Evolutionary conservation across 371 early-diverging fungal genomes (phyloP), one percentile per base, ranked within the genome.

Genomic region (Coemansia sp.): DNA sequence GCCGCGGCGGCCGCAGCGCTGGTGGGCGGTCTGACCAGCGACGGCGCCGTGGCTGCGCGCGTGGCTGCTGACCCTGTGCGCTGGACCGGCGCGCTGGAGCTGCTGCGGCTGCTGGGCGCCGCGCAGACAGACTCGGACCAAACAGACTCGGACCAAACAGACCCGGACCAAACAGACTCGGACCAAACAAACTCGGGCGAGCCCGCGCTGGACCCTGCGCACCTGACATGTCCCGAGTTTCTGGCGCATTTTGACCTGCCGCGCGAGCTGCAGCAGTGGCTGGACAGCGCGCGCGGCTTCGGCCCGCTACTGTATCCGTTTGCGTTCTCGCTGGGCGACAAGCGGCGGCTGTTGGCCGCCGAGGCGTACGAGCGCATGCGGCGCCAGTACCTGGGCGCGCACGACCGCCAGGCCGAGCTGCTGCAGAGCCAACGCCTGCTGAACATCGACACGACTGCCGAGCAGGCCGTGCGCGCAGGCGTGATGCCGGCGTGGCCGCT

Each of bases 21-120:
- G 55, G 41, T 41, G 26, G 50, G 61, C n/a, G 65, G 65, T 10
- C 26, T 65, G 12, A 65, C 63, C 3, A 69, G 62, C 59, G 61
- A 65, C 49, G 9, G 26, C 6, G 45, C 16, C 4, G 50, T 74
- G 11, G 58, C 58, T n/a, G 11, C 8, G 47, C 65, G 54, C 10
- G 41, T 74, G 20, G 47, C 52, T 5, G 38, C 34, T 0, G 63
- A 58, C 14, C 63, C 75, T 1, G 50, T 69, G 38, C 58, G 39
- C n/a, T 69, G 66, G 69, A 43, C 59, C 4, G 75, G 65, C 0
- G n/a, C 69, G 31, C 63, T 74, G 52, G 75, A 74, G 66, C 35
- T 74, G 47, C 57, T 69, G 51, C 69, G 75, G 4, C 12, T 74
- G 34, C 30, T 69, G 10, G 10, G 26, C 39, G 66, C 61, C 8